These are phyloP conservation scores for Fusarium sp. DNA, from an alignment of 2,329 filamentous ascomycete species.

Conservation along the genomic window DNA sequence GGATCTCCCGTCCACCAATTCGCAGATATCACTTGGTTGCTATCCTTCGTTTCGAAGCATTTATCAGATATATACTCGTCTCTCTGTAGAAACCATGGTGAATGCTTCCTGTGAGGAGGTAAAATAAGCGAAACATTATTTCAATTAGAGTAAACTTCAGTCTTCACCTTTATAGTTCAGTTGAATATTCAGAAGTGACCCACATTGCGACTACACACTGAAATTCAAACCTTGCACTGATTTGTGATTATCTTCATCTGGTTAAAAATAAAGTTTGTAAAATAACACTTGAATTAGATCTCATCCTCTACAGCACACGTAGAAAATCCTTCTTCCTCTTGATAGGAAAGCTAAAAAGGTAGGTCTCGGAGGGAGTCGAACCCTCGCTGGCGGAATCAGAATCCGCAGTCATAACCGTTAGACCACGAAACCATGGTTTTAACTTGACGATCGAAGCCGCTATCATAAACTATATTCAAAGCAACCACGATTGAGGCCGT, in stretches of 20 bases:
- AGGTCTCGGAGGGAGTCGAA: neutral
- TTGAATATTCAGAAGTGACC: neutral
- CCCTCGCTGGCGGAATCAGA: neutral
- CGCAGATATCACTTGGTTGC: neutral
- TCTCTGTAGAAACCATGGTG: no score
- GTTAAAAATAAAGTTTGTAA: neutral
- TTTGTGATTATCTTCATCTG: neutral
- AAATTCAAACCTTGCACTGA: neutral
- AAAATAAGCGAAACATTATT: neutral
- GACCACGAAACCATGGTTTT: neutral
- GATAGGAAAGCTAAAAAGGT: accelerated
- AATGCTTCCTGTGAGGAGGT: neutral
- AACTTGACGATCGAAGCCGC: neutral
- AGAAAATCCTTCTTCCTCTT: no score
- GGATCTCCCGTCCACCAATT: accelerated
- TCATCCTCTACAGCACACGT: no score
- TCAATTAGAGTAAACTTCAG: neutral
- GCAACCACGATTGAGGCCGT: no score
- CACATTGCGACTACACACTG: neutral
- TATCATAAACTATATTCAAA: no score
- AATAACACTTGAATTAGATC: accelerated
- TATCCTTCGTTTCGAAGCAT: neutral
- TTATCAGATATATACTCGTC: neutral
- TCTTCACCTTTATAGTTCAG: neutral
- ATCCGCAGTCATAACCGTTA: neutral